These are phyloP conservation scores for Eucalyptus regnans DNA, from an alignment of 345 rosid species.

Conservation along the genomic window DNA sequence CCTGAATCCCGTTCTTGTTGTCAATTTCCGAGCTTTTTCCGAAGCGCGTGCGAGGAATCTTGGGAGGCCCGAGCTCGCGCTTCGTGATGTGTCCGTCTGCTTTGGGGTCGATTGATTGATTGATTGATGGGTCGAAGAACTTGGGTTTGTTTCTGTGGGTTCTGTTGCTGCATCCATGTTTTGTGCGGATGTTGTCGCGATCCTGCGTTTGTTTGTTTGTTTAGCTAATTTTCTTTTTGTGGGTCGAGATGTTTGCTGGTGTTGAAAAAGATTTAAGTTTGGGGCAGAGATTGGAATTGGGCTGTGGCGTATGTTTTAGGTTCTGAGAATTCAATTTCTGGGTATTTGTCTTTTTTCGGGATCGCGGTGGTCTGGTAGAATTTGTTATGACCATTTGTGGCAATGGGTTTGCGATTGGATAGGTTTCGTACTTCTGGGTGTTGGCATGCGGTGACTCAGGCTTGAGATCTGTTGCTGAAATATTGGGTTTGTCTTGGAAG, in stretches of 20 bases:
- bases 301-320: background rate
- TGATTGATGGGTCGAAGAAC: background rate
- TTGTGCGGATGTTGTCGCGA: background rate
- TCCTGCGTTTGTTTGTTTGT: background rate
- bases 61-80: background rate
- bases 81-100: background rate
- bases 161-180: background rate
- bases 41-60: background rate
- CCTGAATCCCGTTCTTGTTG: background rate
- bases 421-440: background rate
- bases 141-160: background rate
- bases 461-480: background rate
- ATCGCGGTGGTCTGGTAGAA: background rate
- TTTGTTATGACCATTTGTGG: background rate
- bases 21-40: background rate
- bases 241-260: background rate
- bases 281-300: background rate
- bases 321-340: background rate
- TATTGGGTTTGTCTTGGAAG: background rate
- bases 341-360: background rate
- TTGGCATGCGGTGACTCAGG: background rate
- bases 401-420: background rate
- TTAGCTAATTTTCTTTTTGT: background rate
- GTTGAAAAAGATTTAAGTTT: background rate
- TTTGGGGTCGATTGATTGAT: background rate